Conservation (phyloP, 2,329 filamentous ascomycete species). For the Colletotrichum cordylinicola region DNA sequence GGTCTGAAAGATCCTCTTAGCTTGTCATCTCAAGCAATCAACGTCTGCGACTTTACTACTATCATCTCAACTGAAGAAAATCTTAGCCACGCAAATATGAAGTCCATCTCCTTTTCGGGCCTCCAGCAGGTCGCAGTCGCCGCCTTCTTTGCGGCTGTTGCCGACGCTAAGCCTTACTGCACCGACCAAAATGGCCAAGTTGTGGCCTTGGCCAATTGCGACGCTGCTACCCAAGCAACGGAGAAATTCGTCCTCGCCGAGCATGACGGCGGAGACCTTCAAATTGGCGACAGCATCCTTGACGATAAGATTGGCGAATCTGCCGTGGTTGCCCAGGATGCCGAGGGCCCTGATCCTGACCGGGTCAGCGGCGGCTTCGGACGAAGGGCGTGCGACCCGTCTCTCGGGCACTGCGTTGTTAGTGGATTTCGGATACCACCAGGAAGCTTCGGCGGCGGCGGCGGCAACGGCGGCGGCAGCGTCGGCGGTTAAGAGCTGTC, state of each 20-base stretch:
- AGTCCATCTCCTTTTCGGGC: not conserved
- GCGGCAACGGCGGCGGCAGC: not conserved
- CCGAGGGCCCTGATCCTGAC: not conserved
- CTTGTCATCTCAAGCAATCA: not conserved
- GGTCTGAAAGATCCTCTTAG: not conserved
- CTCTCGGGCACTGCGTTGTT: not conserved
- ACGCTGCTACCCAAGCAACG: not conserved
- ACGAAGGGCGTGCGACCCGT: not conserved
- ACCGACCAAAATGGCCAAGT: not conserved
- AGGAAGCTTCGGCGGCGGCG: not conserved
- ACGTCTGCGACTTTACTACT: not conserved
- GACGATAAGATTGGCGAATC: not conserved
- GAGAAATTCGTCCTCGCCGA: not conserved
- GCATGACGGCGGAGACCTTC: not conserved
- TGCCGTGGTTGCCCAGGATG: not conserved
- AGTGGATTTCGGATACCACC: not conserved
- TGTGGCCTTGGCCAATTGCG: not conserved
- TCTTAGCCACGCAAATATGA: not conserved
- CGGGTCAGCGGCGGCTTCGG: not conserved
- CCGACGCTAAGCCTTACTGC: not conserved
- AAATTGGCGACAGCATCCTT: not conserved
- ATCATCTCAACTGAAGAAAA: not conserved
- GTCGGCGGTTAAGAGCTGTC: not conserved
- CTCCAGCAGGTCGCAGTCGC: not conserved
- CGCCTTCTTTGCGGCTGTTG: not conserved